Evolutionary conservation across 495 filamentous ascomycete species (phyloP).

Genomic region (Pyrenula massariospora): DNA sequence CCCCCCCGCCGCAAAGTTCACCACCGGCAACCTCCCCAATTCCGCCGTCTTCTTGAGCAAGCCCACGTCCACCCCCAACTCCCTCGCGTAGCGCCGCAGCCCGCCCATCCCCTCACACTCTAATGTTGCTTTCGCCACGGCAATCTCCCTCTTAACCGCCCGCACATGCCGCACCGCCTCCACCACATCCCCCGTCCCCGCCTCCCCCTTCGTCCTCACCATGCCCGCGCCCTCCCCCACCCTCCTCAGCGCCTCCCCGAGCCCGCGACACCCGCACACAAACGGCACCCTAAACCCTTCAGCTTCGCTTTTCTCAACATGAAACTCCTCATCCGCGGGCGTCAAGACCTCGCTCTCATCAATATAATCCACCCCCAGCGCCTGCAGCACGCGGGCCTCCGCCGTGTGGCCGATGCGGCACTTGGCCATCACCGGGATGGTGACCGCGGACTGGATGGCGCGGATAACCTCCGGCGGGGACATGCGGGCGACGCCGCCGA

Average conservation of each 20-base stretch:
- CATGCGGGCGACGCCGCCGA: slow-evolving; percentile 95
- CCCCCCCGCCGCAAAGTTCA: slow-evolving; percentile 97
- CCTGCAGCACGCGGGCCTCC: slow-evolving; percentile 95
- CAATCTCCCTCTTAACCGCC: slow-evolving; percentile 75
- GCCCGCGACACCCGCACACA: slow-evolving; percentile 92
- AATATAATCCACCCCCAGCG: slow-evolving; percentile 92
- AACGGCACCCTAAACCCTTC: slow-evolving; percentile 88
- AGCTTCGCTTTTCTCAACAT: slow-evolving; percentile 78
- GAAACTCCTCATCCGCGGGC: slow-evolving; percentile 79
- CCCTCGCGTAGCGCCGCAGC: slow-evolving; percentile 66
- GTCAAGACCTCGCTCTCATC: slow-evolving; percentile 97
- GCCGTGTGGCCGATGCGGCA: slow-evolving; percentile 96
- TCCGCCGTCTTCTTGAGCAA: slow-evolving; percentile 77
- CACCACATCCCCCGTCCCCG: slow-evolving; percentile 94
- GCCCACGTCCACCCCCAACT: slow-evolving; percentile 62
- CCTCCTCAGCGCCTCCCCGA: slow-evolving; percentile 85
- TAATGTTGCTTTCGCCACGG: slow-evolving; percentile 53
- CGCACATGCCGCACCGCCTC: slow-evolving; percentile 96
- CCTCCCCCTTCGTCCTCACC: slow-evolving; percentile 98
- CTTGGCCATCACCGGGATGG: slow-evolving; percentile 99
- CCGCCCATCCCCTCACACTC: slow-evolving; percentile 57
- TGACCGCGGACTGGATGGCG: slow-evolving; percentile 93
- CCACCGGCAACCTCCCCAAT: slow-evolving; percentile 81
- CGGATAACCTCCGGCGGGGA: slow-evolving; percentile 91
- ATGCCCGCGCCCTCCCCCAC: slow-evolving; percentile 94